A percentile compares a stretch with the other conserved stretches of the same genome.
Conservation (phyloP, 1,139 yeast genomes). For the Yamadazyma taylorii region DNA sequence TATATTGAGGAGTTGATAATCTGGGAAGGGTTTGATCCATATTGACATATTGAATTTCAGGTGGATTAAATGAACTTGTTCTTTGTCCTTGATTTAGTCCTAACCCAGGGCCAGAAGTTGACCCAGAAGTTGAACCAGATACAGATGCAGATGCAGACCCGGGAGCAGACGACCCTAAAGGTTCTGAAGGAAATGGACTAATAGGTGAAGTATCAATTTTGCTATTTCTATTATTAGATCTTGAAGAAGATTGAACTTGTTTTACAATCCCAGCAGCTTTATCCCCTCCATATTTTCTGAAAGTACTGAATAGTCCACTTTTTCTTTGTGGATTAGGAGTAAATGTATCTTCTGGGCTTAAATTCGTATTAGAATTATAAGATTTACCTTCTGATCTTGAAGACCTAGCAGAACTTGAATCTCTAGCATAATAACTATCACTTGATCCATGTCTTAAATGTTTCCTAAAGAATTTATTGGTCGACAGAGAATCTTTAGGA, state of each 20-base stretch:
- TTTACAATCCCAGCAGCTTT: constrained; percentile 35
- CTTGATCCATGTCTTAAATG: constrained; percentile 29
- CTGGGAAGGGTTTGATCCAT: constrained; percentile 14
- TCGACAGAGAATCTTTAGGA: constrained; percentile 31
- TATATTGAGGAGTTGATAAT: constrained; percentile 11
- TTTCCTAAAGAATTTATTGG: constrained; percentile 56
- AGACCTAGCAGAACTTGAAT: background rate
- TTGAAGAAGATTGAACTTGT: constrained; percentile 15
- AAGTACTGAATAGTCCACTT: constrained; percentile 42
- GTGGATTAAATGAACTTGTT: too few relatives aligned
- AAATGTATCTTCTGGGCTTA: constrained; percentile 17
- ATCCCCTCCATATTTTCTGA: constrained; percentile 45
- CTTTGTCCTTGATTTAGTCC: too few relatives aligned
- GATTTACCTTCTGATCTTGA: constrained; percentile 13
- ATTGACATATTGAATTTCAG: constrained; percentile 15
- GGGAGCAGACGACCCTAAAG: constrained; percentile 7
- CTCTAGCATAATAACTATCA: constrained; percentile 12
- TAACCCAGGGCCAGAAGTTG: too few relatives aligned
- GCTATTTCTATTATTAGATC: constrained; percentile 12
- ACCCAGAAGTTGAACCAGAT: too few relatives aligned
- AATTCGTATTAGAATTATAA: constrained; percentile 17
- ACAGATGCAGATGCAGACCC: too few relatives aligned
- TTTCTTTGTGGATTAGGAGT: constrained; percentile 20
- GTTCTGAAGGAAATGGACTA: constrained; percentile 18
- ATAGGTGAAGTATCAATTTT: constrained; percentile 19